Evolutionary conservation across 176 grass and related monocot species (phyloP), one percentile per base, ranked within the genome.

Genomic region (Zoysia pacifica): DNA sequence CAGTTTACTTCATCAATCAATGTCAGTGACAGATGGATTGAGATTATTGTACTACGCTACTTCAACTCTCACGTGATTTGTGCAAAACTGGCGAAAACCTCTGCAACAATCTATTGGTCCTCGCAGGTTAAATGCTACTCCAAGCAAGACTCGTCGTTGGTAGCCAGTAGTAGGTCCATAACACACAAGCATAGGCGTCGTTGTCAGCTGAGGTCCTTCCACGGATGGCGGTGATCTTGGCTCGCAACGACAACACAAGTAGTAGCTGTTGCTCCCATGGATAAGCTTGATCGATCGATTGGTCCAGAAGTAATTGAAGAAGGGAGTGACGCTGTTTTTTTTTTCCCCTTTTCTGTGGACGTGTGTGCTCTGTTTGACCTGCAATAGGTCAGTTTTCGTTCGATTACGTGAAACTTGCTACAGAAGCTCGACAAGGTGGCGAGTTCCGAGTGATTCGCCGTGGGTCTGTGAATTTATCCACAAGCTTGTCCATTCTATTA

Each of bases 131-230:
- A 37, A 36, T 74, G 6, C 9, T 11, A 12, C 6, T 52, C 16
- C 28, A 28, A 28, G 28, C 28, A 4, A 9, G 59, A 11, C n/a
- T n/a, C 51, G 66, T n/a, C 62, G 47, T 69, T 37, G 44, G 5
- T 45, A 45, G 44, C 44, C 6, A 45, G 28, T 4, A 28, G 28
- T 44, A 35, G 49, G 9, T 13, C 43, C 48, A 53, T n/a, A 81
- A 45, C 56, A 18, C 37, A 5, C 38, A 55, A 3, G 0, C 58
- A 40, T 43, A 49, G 35, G 12, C 15, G 49, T 50, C 62, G 18
- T 44, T 58, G 43, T 51, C 65, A 48, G 74, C 1, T 37, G 37
- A 75, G 70, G 77, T 80, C 76, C 61, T 86, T 74, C 69, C 47
- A 48, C 51, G 62, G 66, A 65, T 65, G 49, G 48, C 76, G 48